Evolutionary conservation across 345 rosid species (phyloP), one percentile per base, ranked within the genome.

Genomic region (Sisymbrium altissimum): DNA sequence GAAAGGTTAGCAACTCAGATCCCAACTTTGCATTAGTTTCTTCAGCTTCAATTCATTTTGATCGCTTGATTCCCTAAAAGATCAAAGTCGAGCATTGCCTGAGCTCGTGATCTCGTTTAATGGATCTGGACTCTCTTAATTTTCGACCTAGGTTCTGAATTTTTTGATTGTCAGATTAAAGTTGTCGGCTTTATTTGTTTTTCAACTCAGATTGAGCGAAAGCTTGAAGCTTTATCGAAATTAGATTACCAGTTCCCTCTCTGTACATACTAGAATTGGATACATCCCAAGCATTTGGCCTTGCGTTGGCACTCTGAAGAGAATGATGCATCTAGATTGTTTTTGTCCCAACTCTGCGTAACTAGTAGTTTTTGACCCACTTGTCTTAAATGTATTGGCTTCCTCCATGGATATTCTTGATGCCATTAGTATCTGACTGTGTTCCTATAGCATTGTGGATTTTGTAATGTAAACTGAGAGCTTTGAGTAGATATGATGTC

Each of bases 1-100:
- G 96, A 89, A 79, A 71, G 96, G 96, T 87, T 46, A 0, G 70
- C 9, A n/a, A 52, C 70, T 17, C 72, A 75, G 70, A 79, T 62
- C 53, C 53, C 25, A 2, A 29, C 0, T 64, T 59, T 29, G 18
- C 18, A 13, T 61, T 41, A 29, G 14, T 13, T 56, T 45, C 54
- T 29, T 35, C 70, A 2, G 43, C 35, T 40, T 29, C 44, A 15
- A 7, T 23, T 29, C 29, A 27, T 38, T 45, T 48, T 46, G 50
- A 71, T 71, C 68, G 29, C 68, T 4, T 32, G 29, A 11, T 36
- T 71, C 25, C 27, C 27, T 21, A 15, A 53, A 13, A 1, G 5
- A 5, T 14, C 25, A 0, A 36, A 57, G 9, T 66, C 45, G 55
- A 67, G 3, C 68, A 49, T 50, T 52, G 0, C 14, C 19, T 7